Evolutionary conservation across 2,329 filamentous ascomycete genomes (phyloP).

Genomic region (Paracoccidioides lutzii): DNA sequence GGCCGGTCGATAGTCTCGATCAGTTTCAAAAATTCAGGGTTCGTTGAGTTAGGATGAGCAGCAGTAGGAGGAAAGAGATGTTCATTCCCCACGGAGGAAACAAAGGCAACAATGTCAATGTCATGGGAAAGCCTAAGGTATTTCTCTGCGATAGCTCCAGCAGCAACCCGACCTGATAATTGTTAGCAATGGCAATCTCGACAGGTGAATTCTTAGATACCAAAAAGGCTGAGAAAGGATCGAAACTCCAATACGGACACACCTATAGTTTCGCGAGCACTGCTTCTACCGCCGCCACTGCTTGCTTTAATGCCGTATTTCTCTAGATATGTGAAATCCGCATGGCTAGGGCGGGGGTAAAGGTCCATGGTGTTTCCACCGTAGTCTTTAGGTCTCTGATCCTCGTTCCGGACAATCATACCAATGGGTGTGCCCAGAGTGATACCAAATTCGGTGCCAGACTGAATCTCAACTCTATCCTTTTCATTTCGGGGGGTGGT

Average conservation of each 20-base stretch:
- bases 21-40: slow-evolving; percentile 67
- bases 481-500: slow-evolving; percentile 90
- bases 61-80: slow-evolving; percentile 62
- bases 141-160: slow-evolving; percentile 86
- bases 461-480: slow-evolving; percentile 83
- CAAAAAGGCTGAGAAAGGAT: background rate
- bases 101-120: slow-evolving; percentile 84
- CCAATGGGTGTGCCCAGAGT: slow-evolving; percentile 86
- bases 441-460: slow-evolving; percentile 77
- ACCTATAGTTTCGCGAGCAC: slow-evolving; percentile 91
- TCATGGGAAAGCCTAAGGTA: slow-evolving; percentile 70
- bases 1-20: slow-evolving; percentile 59
- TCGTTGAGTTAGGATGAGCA: slow-evolving; percentile 55
- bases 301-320: slow-evolving; percentile 93
- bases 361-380: slow-evolving; percentile 77
- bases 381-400: slow-evolving; percentile 87
- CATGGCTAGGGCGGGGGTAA: slow-evolving; percentile 83
- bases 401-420: slow-evolving; percentile 78
- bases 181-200: background rate
- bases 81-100: slow-evolving; percentile 68
- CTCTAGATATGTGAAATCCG: slow-evolving; percentile 92
- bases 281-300: slow-evolving; percentile 78
- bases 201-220: background rate
- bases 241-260: slow-evolving; percentile 10
- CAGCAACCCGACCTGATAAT: slow-evolving; percentile 60